Conservation (phyloP, 2,329 filamentous ascomycete genomes). For the Ascomycota sp. region DNA sequence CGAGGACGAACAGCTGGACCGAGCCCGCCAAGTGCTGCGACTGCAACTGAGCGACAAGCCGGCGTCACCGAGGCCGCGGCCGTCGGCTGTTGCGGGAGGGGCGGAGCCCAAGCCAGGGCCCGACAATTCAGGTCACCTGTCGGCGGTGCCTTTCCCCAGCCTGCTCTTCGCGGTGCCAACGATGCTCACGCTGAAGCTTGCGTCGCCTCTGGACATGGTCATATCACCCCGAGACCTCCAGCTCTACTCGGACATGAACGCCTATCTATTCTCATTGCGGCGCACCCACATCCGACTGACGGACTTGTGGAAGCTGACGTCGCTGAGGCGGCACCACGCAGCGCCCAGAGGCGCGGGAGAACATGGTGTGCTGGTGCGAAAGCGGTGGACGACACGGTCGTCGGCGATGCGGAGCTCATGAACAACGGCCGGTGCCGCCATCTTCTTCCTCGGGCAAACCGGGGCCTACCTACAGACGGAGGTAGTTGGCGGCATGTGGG, state of each 20-base stretch:
- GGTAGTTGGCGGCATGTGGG: conserved; percentile 64
- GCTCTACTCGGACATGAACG: conserved; percentile 66
- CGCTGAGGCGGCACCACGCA: conserved; percentile 57
- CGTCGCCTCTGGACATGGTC: conserved; percentile 71
- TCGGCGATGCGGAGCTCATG: conserved; percentile 62
- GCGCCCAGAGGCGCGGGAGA: conserved; percentile 42
- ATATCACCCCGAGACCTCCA: conserved; percentile 56
- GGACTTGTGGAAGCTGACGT: conserved; percentile 69
- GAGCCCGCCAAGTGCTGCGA: conserved; percentile 57
- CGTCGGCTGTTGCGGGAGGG: conserved; percentile 16
- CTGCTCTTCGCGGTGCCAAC: conserved; percentile 58
- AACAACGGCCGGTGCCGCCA: conserved; percentile 71
- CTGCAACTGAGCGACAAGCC: conserved; percentile 45
- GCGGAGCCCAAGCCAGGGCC: conserved; percentile 14
- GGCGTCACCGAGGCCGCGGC: conserved; percentile 27
- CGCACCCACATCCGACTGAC: conserved; percentile 71
- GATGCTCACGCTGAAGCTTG: conserved; percentile 51
- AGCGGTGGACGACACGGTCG: conserved; percentile 41
- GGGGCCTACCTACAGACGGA: conserved; percentile 81
- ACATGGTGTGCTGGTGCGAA: conserved; percentile 39
- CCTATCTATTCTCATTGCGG: conserved; percentile 70
- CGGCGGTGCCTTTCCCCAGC: conserved; percentile 48
- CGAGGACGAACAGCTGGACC: conserved; percentile 67
- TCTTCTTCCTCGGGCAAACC: conserved; percentile 78
- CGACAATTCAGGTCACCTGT: conserved; percentile 15